These are phyloP conservation scores for Termitomyces sp. DNA, from an alignment of 768 basidiomycete genomes.

Conservation along the genomic window DNA sequence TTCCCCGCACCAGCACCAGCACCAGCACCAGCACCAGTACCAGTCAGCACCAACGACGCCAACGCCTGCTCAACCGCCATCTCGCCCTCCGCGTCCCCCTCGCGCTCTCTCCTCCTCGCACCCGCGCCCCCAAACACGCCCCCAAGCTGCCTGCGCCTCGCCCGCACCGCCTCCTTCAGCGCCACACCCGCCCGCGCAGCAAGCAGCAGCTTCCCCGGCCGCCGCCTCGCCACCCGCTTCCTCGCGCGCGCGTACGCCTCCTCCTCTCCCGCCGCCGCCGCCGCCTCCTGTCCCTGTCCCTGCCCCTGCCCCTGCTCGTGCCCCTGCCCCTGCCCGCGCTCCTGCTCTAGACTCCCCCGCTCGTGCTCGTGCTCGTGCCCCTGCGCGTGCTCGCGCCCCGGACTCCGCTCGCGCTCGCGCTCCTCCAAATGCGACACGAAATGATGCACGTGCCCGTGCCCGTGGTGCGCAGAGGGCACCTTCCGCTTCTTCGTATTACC, in stretches of 20 bases:
- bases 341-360: too few species aligned
- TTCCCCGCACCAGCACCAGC: neutral
- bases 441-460: neutral
- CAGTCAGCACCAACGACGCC: constrained; percentile 24
- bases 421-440: neutral
- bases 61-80: constrained; percentile 77
- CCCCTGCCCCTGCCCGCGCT: too few species aligned
- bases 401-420: too few species aligned
- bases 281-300: neutral
- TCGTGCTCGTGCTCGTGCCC: too few species aligned
- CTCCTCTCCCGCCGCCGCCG: too few species aligned
- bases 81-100: constrained; percentile 62
- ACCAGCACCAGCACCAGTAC: neutral
- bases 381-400: too few species aligned
- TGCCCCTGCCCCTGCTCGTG: neutral
- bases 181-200: neutral
- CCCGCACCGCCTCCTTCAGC: constrained; percentile 1
- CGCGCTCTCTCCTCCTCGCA: constrained; percentile 70
- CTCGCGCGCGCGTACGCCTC: too few species aligned
- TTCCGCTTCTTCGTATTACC: constrained; percentile 88
- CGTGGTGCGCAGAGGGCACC: constrained; percentile 54
- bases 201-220: neutral
- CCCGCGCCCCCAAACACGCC: constrained; percentile 28
- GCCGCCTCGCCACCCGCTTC: neutral
- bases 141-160: neutral